phyloP scores from a whole-genome alignment of 2,329 filamentous ascomycete species.

The Didymella pinodella region DNA sequence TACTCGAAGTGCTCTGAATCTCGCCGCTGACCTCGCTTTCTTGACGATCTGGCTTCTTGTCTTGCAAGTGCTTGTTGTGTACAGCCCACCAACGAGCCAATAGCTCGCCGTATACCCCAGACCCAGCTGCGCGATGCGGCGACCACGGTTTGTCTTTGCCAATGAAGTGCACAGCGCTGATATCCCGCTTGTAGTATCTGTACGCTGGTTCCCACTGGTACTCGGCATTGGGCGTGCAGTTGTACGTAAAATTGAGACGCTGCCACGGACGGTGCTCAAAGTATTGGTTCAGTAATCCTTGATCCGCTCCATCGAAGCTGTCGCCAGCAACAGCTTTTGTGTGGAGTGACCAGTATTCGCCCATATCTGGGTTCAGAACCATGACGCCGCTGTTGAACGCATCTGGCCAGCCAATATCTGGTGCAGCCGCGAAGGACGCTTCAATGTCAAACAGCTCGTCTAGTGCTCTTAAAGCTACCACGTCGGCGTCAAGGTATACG shows the following conservation, averaged over 20 bases:
- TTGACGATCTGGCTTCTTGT: slow-evolving; percentile 16
- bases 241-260: slow-evolving; percentile 92
- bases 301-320: slow-evolving; percentile 96
- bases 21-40: slow-evolving; percentile 10
- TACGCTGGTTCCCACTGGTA: slow-evolving; percentile 98
- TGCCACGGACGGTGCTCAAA: slow-evolving; percentile 80
- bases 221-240: slow-evolving; percentile 93
- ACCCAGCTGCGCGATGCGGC: slow-evolving; percentile 56
- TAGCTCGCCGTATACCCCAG: slow-evolving; percentile 80
- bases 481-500: slow-evolving; percentile 93
- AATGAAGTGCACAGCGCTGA: slow-evolving; percentile 94
- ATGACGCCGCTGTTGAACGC: slow-evolving; percentile 98
- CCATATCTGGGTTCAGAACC: slow-evolving; percentile 85
- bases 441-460: slow-evolving; percentile 86
- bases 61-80: slow-evolving; percentile 83
- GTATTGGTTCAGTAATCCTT: slow-evolving; percentile 94
- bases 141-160: slow-evolving; percentile 89
- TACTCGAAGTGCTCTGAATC: slow-evolving; percentile 20
- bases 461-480: slow-evolving; percentile 87
- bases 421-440: slow-evolving; percentile 73
- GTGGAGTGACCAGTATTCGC: slow-evolving; percentile 84
- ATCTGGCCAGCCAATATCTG: slow-evolving; percentile 98
- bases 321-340: slow-evolving; percentile 85
- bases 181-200: slow-evolving; percentile 87
- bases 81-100: slow-evolving; percentile 91